These are phyloP conservation scores for Apiotrichum akiyoshidainum DNA, from an alignment of 1,284 basidiomycete species.

Conservation along the genomic window DNA sequence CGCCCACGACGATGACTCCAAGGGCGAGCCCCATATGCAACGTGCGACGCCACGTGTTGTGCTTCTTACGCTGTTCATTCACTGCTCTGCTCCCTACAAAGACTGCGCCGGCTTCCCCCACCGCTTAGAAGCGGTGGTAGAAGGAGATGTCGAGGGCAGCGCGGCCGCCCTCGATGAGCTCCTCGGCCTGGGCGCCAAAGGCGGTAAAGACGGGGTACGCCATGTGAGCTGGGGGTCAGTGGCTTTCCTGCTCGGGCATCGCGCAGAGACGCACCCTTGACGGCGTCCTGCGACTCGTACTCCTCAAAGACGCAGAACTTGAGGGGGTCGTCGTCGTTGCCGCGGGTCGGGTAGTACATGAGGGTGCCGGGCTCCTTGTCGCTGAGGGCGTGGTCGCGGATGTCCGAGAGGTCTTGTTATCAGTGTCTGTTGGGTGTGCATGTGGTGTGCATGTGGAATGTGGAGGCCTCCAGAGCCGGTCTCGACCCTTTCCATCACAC, in stretches of 20 bases:
- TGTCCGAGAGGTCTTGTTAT: slow-evolving; percentile 10
- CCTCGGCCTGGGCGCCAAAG: slow-evolving; percentile 6
- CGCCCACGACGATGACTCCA: no score
- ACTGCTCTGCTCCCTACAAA: no score
- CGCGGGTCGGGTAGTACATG: slow-evolving; percentile 10
- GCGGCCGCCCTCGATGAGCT: slow-evolving; percentile 10
- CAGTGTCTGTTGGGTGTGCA: background rate
- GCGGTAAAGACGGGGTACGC: slow-evolving; percentile 5
- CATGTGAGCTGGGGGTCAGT: slow-evolving; percentile 14
- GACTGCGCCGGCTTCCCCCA: no score
- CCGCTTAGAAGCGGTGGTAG: slow-evolving; percentile 10
- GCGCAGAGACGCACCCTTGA: slow-evolving; percentile 8
- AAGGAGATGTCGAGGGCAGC: slow-evolving; percentile 8
- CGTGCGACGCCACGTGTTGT: no score
- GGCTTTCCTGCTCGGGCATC: background rate
- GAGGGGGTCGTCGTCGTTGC: slow-evolving; percentile 12
- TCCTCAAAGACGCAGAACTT: slow-evolving; percentile 18
- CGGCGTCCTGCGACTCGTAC: slow-evolving; percentile 13
- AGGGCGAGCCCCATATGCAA: no score
- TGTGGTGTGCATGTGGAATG: background rate
- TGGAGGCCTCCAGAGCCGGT: background rate
- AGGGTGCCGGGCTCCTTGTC: slow-evolving; percentile 16
- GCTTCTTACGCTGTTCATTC: no score
- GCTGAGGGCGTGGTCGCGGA: slow-evolving; percentile 8
- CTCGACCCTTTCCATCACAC: no score